Conservation (phyloP, 768 basidiomycete species). For the Podaxis carcinomalis region DNA sequence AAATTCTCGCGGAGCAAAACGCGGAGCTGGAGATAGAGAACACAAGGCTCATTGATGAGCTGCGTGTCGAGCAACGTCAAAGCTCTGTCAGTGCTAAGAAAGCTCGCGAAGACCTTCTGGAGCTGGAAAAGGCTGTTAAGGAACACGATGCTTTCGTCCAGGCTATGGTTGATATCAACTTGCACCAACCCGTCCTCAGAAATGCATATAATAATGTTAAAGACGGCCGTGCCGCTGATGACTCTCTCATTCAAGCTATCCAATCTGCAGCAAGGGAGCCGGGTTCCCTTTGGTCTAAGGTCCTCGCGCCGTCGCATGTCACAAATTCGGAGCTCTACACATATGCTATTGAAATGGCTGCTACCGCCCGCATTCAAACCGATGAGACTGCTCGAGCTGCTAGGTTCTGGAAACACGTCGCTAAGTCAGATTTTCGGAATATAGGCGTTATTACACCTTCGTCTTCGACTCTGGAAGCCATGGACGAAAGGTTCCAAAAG, state of each 20-base stretch:
- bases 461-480: constrained; percentile 29
- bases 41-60: neutral
- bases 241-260: constrained; percentile 40
- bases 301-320: constrained; percentile 30
- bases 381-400: constrained; percentile 30
- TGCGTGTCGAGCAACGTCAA: neutral
- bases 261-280: constrained; percentile 33
- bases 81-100: neutral
- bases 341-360: constrained; percentile 40
- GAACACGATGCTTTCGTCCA: constrained; percentile 32
- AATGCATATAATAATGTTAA: constrained; percentile 24
- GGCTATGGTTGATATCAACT: constrained; percentile 31
- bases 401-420: constrained; percentile 42
- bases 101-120: constrained; percentile 17
- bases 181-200: constrained; percentile 28
- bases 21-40: neutral
- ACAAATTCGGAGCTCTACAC: constrained; percentile 39
- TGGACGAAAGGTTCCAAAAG: constrained; percentile 21
- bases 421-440: constrained; percentile 25
- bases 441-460: constrained; percentile 29
- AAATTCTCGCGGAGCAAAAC: neutral
- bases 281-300: constrained; percentile 38
- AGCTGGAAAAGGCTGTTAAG: constrained; percentile 22
- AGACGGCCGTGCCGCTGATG: constrained; percentile 31
- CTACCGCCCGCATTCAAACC: constrained; percentile 39